phyloP scores from a whole-genome alignment of 2,329 filamentous ascomycete species.

The Didymella lethalis region DNA sequence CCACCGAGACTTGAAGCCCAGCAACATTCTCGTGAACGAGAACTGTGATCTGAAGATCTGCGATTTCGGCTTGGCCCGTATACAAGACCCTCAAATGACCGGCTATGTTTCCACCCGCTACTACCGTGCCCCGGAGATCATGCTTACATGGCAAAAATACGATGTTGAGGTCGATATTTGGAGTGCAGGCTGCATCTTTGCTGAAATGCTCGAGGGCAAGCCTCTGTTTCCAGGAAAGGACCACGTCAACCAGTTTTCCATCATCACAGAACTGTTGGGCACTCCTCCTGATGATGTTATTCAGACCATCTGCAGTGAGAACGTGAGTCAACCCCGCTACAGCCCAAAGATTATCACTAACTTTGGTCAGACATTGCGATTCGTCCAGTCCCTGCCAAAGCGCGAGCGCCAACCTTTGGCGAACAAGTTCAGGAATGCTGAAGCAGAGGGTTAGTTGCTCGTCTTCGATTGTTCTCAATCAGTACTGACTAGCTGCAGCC shows the following conservation, averaged over 20 bases:
- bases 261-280: conserved; percentile 96
- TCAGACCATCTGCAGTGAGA: conserved; percentile 97
- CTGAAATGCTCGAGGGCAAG: conserved; percentile 99
- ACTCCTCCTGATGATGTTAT: conserved; percentile 99
- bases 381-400: conserved; percentile 96
- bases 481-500: conserved; percentile 59
- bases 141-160: conserved; percentile 99
- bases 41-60: conserved; percentile 99
- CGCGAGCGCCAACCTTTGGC: conserved; percentile 85
- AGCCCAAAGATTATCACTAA: conserved; percentile 25
- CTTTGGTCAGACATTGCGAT: conserved; percentile 78
- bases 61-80: conserved; percentile 95
- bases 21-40: conserved; percentile 99
- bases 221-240: conserved; percentile 98
- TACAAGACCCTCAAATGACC: conserved; percentile 99
- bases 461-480: not conserved
- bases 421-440: conserved; percentile 95
- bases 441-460: conserved; percentile 72
- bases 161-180: conserved; percentile 99
- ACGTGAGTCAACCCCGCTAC: conserved; percentile 65
- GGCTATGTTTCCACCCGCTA: conserved; percentile 98
- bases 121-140: conserved; percentile 98
- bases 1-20: conserved; percentile 96
- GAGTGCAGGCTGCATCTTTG: conserved; percentile 99
- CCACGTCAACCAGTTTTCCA: conserved; percentile 99